A percentile compares a stretch with the other conserved stretches of the same genome.
Evolutionary conservation across 2,329 filamentous ascomycete genomes (phyloP).

Genomic region (Fusarium chuoi): DNA sequence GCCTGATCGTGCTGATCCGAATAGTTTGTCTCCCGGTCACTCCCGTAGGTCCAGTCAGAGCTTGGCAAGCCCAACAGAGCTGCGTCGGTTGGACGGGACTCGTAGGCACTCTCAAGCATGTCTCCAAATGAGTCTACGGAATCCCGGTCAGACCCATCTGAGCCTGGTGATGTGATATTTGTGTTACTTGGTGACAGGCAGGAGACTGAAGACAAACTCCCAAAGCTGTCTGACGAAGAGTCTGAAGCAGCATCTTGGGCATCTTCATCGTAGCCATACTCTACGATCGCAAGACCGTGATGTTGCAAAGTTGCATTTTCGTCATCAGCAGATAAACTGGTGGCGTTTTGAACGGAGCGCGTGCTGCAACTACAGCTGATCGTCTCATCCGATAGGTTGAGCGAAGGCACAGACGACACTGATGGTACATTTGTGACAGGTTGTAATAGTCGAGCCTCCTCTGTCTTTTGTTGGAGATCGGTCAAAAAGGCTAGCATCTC

Average conservation of each 20-base stretch:
- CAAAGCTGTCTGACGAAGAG: neutral
- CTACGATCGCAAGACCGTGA: fast-evolving
- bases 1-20: too few species aligned
- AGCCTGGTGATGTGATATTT: neutral
- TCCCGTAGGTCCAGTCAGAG: neutral
- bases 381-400: neutral
- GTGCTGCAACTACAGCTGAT: neutral
- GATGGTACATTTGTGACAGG: neutral
- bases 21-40: neutral
- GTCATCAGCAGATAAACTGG: neutral
- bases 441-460: neutral
- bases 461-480: neutral
- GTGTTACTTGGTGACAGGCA: neutral
- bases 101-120: neutral
- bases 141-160: neutral
- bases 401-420: neutral
- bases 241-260: neutral
- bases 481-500: neutral
- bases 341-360: neutral
- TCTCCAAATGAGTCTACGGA: neutral
- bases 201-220: neutral
- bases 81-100: too few species aligned
- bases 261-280: too few species aligned
- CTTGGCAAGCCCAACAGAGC: neutral
- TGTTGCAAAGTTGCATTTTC: neutral